phyloP scores from a whole-genome alignment of 192 early-diverging fungal species.

The Gryganskiella cystojenkinii region DNA sequence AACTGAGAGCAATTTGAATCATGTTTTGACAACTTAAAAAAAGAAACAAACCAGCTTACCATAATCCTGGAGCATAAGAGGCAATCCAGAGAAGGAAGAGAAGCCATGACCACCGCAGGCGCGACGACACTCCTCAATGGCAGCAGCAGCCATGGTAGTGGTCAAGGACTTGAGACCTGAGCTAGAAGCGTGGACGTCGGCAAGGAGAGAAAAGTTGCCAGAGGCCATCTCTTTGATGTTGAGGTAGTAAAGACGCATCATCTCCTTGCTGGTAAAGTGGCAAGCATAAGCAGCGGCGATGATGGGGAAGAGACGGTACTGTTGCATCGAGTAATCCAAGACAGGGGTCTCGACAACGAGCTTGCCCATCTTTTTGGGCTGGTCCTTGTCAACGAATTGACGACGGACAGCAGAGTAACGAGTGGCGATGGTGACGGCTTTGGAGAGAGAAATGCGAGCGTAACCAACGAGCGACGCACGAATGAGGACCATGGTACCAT shows the following conservation, averaged over 20 bases:
- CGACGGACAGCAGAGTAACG: conserved; percentile 79
- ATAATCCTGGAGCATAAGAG: conserved; percentile 73
- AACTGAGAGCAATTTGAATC: too few species aligned
- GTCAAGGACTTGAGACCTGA: conserved; percentile 80
- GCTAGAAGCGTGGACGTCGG: conserved; percentile 79
- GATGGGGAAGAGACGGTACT: conserved; percentile 76
- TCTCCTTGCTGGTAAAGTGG: conserved; percentile 75
- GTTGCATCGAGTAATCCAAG: conserved; percentile 84
- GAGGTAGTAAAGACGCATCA: conserved; percentile 68
- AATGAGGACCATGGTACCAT: conserved; percentile 88
- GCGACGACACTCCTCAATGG: conserved; percentile 79
- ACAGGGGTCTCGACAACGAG: conserved; percentile 73
- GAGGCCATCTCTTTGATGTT: conserved; percentile 64
- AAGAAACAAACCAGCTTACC: too few species aligned
- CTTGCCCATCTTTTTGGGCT: conserved; percentile 58
- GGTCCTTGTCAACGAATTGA: conserved; percentile 74
- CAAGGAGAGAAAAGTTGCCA: conserved; percentile 73
- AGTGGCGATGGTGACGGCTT: conserved; percentile 75
- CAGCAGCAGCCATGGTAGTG: conserved; percentile 73
- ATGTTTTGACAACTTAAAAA: too few species aligned
- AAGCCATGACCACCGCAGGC: conserved; percentile 86
- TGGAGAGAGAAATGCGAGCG: conserved; percentile 67
- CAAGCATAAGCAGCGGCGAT: conserved; percentile 80
- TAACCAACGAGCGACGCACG: conserved; percentile 80
- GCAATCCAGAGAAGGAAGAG: conserved; percentile 78